phyloP scores from a whole-genome alignment of 2,329 filamentous ascomycete species.

The Beauveria brongniartii region DNA sequence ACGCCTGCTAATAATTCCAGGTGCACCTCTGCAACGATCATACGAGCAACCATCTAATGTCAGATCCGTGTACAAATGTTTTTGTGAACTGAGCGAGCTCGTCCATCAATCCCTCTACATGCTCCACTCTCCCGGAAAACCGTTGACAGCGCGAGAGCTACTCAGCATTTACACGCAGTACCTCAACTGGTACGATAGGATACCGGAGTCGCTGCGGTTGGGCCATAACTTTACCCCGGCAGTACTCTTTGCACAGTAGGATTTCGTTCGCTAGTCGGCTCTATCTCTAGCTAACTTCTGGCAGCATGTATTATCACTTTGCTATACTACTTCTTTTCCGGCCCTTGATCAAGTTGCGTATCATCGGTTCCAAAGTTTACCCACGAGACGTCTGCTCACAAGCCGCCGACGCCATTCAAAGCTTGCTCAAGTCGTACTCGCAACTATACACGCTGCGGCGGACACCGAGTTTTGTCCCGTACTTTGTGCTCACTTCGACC shows the following conservation, averaged over 20 bases:
- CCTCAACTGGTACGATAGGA: constrained; percentile 60
- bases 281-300: constrained; percentile 5
- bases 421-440: constrained; percentile 47
- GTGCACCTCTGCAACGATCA: constrained; percentile 44
- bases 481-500: constrained; percentile 53
- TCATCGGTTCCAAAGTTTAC: constrained; percentile 54
- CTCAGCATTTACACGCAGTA: constrained; percentile 60
- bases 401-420: constrained; percentile 51
- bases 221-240: constrained; percentile 65
- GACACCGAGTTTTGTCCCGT: constrained; percentile 53
- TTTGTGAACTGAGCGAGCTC: constrained; percentile 65
- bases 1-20: constrained; percentile 22
- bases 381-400: constrained; percentile 60
- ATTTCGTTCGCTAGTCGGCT: not conserved
- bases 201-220: constrained; percentile 56
- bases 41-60: constrained; percentile 60
- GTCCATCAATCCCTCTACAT: constrained; percentile 64
- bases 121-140: constrained; percentile 61
- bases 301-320: constrained; percentile 63
- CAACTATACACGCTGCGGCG: constrained; percentile 50
- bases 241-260: constrained; percentile 67
- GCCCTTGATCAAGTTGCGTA: constrained; percentile 57
- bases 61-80: constrained; percentile 58
- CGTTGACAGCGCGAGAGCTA: constrained; percentile 55
- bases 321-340: constrained; percentile 66